Conservation (phyloP, 306 rosid species). For the Pueraria montana region DNA sequence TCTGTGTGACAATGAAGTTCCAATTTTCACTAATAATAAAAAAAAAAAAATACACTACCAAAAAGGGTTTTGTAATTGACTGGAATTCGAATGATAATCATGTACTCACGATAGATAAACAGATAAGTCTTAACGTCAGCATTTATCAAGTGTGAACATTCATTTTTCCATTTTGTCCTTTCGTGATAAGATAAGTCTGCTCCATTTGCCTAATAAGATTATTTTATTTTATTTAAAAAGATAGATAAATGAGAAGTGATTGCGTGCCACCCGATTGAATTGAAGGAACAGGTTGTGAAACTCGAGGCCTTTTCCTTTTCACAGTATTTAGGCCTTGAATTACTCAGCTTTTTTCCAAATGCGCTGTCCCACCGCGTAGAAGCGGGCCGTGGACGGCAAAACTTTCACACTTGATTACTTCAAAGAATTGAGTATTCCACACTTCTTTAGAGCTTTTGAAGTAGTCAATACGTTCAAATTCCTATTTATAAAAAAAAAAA, state of each 20-base stretch:
- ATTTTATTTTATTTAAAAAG: neutral
- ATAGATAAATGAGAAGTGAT: neutral
- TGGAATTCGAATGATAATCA: neutral
- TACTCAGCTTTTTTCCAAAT: neutral
- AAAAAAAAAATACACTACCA: neutral
- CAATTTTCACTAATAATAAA: conserved; percentile 11
- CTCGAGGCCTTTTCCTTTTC: neutral
- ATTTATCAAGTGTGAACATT: conserved; percentile 24
- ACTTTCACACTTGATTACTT: neutral
- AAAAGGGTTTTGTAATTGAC: neutral
- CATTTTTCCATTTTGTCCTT: conserved; percentile 42
- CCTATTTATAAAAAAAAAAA: neutral
- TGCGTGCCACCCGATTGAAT: neutral
- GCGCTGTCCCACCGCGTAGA: conserved; percentile 36
- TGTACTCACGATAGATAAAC: neutral
- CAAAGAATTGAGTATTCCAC: conserved; percentile 10
- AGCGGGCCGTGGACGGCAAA: conserved; percentile 69
- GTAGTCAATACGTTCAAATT: conserved; percentile 13
- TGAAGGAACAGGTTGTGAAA: conserved; percentile 3
- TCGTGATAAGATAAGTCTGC: conserved; percentile 26
- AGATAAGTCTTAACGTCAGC: conserved; percentile 39
- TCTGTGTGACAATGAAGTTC: conserved; percentile 25
- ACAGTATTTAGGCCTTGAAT: conserved; percentile 20
- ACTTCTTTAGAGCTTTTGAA: conserved; percentile 19
- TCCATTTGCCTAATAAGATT: neutral